These are phyloP conservation scores for Raffaelea ambrosiae DNA, from an alignment of 2,329 filamentous ascomycete species.

Conservation along the genomic window DNA sequence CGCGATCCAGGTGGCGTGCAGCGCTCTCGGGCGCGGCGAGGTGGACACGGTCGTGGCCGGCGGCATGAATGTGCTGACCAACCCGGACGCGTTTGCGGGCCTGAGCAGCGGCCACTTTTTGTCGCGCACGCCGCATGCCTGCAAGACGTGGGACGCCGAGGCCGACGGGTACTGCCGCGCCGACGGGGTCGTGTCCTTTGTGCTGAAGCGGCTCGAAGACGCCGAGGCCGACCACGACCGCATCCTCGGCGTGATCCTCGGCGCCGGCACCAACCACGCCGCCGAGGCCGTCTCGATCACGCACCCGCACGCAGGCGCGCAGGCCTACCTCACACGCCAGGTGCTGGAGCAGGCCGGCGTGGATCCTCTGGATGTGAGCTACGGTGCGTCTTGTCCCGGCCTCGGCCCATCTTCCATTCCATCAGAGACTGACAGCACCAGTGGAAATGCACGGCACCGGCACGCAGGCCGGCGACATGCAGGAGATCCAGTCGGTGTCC, in stretches of 20 bases:
- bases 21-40: slow-evolving; percentile 64
- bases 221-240: slow-evolving; percentile 69
- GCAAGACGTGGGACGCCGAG: slow-evolving; percentile 72
- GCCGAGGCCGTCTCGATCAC: slow-evolving; percentile 77
- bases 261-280: slow-evolving; percentile 71
- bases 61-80: slow-evolving; percentile 69
- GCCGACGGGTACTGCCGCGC: slow-evolving; percentile 79
- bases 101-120: slow-evolving; percentile 70
- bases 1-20: slow-evolving; percentile 64
- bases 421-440: no score
- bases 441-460: slow-evolving; percentile 89
- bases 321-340: slow-evolving; percentile 60
- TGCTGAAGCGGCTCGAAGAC: slow-evolving; percentile 74
- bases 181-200: slow-evolving; percentile 63
- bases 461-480: slow-evolving; percentile 75
- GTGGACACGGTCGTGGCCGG: slow-evolving; percentile 76
- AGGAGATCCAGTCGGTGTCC: slow-evolving; percentile 72
- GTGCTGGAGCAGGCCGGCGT: slow-evolving; percentile 66
- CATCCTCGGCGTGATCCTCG: slow-evolving; percentile 68
- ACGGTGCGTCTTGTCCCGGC: no score
- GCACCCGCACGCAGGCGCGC: slow-evolving; percentile 74
- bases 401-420: no score
- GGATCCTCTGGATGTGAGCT: slow-evolving; percentile 68
- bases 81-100: slow-evolving; percentile 71
- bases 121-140: slow-evolving; percentile 65